These are phyloP conservation scores for Aureobasidium musti DNA, from an alignment of 2,329 filamentous ascomycete genomes.

Conservation along the genomic window DNA sequence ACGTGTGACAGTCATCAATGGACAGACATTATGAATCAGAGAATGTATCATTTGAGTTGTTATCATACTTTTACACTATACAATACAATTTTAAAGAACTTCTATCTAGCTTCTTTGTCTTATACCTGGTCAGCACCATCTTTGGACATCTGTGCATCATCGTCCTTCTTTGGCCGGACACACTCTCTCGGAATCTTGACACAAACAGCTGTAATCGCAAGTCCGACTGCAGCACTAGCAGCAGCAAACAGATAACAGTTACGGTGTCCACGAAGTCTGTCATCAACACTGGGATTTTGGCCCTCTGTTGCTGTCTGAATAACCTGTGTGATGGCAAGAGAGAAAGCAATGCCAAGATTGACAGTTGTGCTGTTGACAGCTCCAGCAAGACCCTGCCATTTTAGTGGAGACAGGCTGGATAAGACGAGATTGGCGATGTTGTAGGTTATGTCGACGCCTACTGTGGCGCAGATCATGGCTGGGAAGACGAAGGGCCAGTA, in stretches of 20 bases:
- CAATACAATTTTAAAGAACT: background rate
- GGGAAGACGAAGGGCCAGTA: slow-evolving; percentile 44
- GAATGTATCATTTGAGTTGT: background rate
- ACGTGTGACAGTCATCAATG: too few relatives aligned
- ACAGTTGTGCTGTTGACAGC: slow-evolving; percentile 42
- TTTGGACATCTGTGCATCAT: background rate
- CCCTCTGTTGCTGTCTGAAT: slow-evolving; percentile 34
- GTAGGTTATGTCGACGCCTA: slow-evolving; percentile 44
- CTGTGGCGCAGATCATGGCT: slow-evolving; percentile 43
- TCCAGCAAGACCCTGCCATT: slow-evolving; percentile 42
- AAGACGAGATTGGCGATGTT: slow-evolving; percentile 42
- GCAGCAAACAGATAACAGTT: slow-evolving; percentile 31
- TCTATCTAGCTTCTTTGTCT: background rate
- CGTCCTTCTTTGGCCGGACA: background rate
- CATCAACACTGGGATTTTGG: background rate
- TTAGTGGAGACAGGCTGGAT: slow-evolving; percentile 38
- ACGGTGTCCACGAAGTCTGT: slow-evolving; percentile 1
- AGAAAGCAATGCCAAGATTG: slow-evolving; percentile 44
- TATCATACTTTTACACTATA: background rate
- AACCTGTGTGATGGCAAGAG: slow-evolving; percentile 41
- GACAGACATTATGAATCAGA: background rate
- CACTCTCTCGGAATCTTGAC: background rate
- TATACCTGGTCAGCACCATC: background rate
- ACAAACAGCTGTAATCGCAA: slow-evolving; percentile 16
- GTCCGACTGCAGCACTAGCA: slow-evolving; percentile 29